phyloP scores from a whole-genome alignment of 352 stramenopile species.

The Pythium monospermum region DNA sequence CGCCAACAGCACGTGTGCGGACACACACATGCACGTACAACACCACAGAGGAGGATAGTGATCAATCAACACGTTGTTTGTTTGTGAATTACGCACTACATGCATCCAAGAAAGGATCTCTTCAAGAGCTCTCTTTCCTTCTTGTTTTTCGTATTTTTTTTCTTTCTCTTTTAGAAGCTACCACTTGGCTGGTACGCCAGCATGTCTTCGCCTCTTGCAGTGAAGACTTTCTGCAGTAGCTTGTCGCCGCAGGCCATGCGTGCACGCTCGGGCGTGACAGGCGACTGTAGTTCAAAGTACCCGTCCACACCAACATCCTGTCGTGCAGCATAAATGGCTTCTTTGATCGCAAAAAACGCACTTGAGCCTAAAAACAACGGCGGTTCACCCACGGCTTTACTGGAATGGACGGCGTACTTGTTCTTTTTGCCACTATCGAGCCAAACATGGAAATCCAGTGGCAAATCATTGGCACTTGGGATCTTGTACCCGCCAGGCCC shows the following conservation, averaged over 20 bases:
- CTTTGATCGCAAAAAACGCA: slow-evolving; percentile 95
- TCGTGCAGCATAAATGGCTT: slow-evolving; percentile 88
- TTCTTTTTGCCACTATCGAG: slow-evolving; percentile 93
- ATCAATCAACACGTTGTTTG: too few relatives aligned
- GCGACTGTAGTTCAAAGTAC: slow-evolving; percentile 72
- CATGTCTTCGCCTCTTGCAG: slow-evolving; percentile 53
- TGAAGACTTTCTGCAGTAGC: slow-evolving; percentile 67
- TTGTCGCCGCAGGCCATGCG: slow-evolving; percentile 79
- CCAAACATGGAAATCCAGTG: slow-evolving; percentile 92
- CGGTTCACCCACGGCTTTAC: slow-evolving; percentile 95
- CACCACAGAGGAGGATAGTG: too few relatives aligned
- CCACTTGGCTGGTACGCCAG: slow-evolving; percentile 51
- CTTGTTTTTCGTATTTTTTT: too few relatives aligned
- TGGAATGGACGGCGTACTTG: slow-evolving; percentile 93
- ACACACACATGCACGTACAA: too few relatives aligned
- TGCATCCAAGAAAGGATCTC: too few relatives aligned
- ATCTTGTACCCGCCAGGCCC: slow-evolving; percentile 97
- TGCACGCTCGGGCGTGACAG: slow-evolving; percentile 76
- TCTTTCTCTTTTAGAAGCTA: slow-evolving; percentile 44
- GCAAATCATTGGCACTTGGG: slow-evolving; percentile 94
- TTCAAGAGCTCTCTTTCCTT: too few relatives aligned
- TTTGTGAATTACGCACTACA: too few relatives aligned
- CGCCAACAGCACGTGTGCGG: too few relatives aligned
- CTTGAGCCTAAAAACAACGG: slow-evolving; percentile 93
- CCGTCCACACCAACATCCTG: slow-evolving; percentile 48